Base-by-base conservation (phyloP, 2,329 filamentous ascomycete genomes). In the Colletotrichum noveboracense region DNA sequence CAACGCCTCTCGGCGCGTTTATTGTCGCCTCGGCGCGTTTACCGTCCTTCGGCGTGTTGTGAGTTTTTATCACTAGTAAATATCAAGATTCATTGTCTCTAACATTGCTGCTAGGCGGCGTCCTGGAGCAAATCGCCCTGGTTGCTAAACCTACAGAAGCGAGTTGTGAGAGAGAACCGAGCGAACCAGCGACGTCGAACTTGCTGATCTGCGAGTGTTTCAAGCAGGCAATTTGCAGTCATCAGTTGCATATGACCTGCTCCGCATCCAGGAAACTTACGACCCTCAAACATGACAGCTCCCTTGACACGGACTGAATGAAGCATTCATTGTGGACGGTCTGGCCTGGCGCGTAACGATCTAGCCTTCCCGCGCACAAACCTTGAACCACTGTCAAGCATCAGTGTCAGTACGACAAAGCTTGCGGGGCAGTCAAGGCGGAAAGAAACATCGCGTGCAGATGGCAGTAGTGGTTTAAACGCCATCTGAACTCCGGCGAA, bases 401-500 rank as follows among this genome's bases (percentile, higher is more conserved):
- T 67, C 28, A 32, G 48, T 67, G 48, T 21, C 65, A 67, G 9
- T 18, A 70, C 18, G 38, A 28, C 66, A 34, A 24, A 26, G 26
- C 55, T 14, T 48, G 56, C 58, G 28, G 36, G 58, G 67, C 66
- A 43, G 55, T 69, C 66, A 61, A 69, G 55, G 55, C 24, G 66
- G 5, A 48, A 21, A 61, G 66, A 56, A 48, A 26, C n/a, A 62
- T 62, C 38, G 43, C 43, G 24, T 36, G 26, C 71, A 62, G 26
- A 60, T 60, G 26, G 56, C 43, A n/a, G 24, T 69, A 55, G 34
- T 21, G 34, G 21, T 38, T 60, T 64, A 56, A 69, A 68, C 70
- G 74, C 34, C 74, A 74, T 75, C 74, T 66, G 74, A 75, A 75
- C 43, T 58, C 34, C 21, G 43, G 28, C 26, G 65, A 64, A 60